Evolutionary conservation across 257 asterid genomes (phyloP), one percentile per base, ranked within the genome.

Genomic region (Solanum megistacrolobum): DNA sequence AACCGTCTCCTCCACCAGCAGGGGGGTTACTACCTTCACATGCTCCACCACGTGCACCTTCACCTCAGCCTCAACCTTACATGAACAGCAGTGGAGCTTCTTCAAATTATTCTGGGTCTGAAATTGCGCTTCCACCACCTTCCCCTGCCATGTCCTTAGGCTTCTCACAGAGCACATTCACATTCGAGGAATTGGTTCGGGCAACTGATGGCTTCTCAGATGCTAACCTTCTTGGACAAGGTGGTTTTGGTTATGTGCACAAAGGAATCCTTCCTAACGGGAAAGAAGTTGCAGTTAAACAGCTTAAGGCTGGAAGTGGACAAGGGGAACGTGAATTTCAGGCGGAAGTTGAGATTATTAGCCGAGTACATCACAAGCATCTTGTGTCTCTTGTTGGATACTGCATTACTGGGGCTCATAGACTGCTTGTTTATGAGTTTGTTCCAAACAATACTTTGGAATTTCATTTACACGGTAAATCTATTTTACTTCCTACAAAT

Each of bases 341-440:
- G 83, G 99, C 99, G 12, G 99, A 97, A 92, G 98, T 97, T 43
- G 99, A 97, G 92, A 97, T 96, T 83, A 97, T 97, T 41, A 97
- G 99, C 90, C 89, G 98, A 87, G 99, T 97, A 81, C 99, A 97
- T 92, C 98, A 97, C 89, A 96, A 92, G 87, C 98, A 97, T 91
- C 98, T 97, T 2, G 99, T 97, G 85, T 95, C 99, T 8, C 92
- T 97, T 87, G 99, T 97, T 52, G 99, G 99, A n/a, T 97, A 97
- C 87, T 95, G 98, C 93, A 96, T 92, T 34, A 86, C 95, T 1
- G 99, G 98, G 87, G 13, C 86, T 11, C 92, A 91, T 79, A 90
- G 96, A 89, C 86, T 97, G 96, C 99, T 97, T 18, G 98, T 96
- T 0, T 97, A 96, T 20, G 99, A 97, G 91, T 97, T 95, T 91